phyloP scores from a whole-genome alignment of 257 asterid genomes.

The Nicotiana benthamiana region DNA sequence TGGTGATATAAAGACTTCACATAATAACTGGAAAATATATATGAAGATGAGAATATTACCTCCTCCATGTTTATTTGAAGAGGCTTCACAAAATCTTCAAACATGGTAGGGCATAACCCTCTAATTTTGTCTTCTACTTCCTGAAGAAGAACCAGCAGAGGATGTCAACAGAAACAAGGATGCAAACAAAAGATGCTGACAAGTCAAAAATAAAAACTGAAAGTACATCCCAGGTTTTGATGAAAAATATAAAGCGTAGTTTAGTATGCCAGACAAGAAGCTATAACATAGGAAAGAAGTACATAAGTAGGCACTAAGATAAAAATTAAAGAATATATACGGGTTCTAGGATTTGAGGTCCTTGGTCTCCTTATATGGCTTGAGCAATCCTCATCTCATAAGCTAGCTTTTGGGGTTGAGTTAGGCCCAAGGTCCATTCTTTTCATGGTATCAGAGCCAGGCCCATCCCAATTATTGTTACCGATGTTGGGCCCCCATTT shows the following conservation, averaged over 20 bases:
- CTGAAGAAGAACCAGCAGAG: constrained; percentile 34
- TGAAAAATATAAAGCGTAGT: background rate
- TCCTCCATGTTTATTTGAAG: constrained; percentile 64
- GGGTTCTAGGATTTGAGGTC: no score
- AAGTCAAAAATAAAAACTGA: background rate
- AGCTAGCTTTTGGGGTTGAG: no score
- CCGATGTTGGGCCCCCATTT: no score
- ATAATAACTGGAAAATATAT: background rate
- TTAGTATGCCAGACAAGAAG: background rate
- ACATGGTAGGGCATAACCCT: constrained; percentile 65
- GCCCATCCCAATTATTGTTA: no score
- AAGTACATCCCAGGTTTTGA: background rate
- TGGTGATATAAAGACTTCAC: background rate
- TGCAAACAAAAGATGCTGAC: background rate
- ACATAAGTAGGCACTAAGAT: background rate
- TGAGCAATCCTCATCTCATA: no score
- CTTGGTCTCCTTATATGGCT: no score
- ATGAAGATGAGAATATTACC: constrained; percentile 29
- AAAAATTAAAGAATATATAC: background rate
- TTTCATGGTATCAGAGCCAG: no score
- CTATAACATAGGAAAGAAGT: background rate
- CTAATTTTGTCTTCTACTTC: constrained; percentile 76
- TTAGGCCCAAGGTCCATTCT: no score
- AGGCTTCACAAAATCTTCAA: constrained; percentile 87
- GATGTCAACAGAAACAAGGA: constrained; percentile 2